Conservation (phyloP, 176 grass and related monocot species). For the Miscanthus lutarioriparius region DNA sequence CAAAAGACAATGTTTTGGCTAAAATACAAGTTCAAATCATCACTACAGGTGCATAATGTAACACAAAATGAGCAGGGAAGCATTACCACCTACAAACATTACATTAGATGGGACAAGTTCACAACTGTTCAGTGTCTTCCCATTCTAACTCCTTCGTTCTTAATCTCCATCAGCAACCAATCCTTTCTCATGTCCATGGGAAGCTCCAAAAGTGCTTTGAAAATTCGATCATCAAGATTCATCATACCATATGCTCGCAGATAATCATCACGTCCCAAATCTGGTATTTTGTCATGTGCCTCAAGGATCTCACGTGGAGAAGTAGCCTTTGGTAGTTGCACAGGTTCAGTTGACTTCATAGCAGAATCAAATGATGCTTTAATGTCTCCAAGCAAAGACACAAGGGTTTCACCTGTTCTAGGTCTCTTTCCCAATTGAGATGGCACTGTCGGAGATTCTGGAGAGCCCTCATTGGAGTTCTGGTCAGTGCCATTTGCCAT, state of each 20-base stretch:
- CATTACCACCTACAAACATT: too few species aligned
- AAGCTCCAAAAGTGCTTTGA: not conserved
- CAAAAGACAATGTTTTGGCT: too few species aligned
- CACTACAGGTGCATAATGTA: too few species aligned
- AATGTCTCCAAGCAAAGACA: not conserved
- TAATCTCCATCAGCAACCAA: too few species aligned
- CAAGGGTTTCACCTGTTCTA: too few species aligned
- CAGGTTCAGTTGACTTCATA: not conserved
- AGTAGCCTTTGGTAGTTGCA: not conserved
- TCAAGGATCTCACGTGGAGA: conserved; percentile 1
- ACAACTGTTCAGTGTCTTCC: too few species aligned
- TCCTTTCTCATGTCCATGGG: too few species aligned
- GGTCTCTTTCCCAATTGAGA: not conserved
- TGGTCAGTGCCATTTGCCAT: not conserved
- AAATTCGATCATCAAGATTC: not conserved
- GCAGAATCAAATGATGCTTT: not conserved
- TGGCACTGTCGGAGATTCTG: not conserved
- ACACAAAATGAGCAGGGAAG: too few species aligned
- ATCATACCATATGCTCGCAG: too few species aligned
- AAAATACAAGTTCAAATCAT: too few species aligned
- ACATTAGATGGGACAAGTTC: too few species aligned
- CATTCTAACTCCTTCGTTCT: too few species aligned
- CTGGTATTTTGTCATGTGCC: not conserved
- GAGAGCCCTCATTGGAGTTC: not conserved
- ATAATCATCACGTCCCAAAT: not conserved